Conservation (phyloP, 225 moss, liverwort and hornwort genomes). For the Marchantia paleacea region DNA sequence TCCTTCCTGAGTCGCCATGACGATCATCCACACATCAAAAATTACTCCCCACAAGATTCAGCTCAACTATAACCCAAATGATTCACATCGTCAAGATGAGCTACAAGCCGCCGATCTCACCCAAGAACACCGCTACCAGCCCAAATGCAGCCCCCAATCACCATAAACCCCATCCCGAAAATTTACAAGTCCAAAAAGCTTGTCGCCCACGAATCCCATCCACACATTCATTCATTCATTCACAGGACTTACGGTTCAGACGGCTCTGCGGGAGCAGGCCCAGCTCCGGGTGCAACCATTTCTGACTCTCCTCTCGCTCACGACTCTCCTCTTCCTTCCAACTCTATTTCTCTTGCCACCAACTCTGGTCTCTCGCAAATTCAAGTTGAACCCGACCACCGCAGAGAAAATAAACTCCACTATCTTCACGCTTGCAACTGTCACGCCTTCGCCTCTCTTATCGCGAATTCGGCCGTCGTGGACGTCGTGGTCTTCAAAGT, state of each 20-base stretch:
- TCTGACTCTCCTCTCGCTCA: no score
- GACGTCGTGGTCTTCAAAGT: no score
- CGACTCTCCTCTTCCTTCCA: no score
- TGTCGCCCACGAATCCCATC: not conserved
- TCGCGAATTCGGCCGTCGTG: no score
- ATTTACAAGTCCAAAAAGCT: not conserved
- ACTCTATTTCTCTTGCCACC: not conserved
- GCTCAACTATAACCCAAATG: not conserved
- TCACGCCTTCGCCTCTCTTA: no score
- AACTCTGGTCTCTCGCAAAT: no score
- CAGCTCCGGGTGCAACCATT: constrained; percentile 16
- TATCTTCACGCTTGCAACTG: no score
- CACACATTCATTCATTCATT: not conserved
- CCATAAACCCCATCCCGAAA: not conserved
- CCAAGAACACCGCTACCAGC: not conserved
- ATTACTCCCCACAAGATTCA: not conserved
- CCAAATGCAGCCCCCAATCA: not conserved
- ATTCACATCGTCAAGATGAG: not conserved
- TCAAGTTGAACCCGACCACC: no score
- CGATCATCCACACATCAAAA: not conserved
- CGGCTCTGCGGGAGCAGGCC: constrained; percentile 11
- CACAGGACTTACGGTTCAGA: constrained; percentile 9
- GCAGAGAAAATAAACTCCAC: no score
- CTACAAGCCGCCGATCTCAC: not conserved
- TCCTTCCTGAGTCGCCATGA: constrained; percentile 38